phyloP scores from a whole-genome alignment of 2,329 filamentous ascomycete species.

The Penicillium crustosum region DNA sequence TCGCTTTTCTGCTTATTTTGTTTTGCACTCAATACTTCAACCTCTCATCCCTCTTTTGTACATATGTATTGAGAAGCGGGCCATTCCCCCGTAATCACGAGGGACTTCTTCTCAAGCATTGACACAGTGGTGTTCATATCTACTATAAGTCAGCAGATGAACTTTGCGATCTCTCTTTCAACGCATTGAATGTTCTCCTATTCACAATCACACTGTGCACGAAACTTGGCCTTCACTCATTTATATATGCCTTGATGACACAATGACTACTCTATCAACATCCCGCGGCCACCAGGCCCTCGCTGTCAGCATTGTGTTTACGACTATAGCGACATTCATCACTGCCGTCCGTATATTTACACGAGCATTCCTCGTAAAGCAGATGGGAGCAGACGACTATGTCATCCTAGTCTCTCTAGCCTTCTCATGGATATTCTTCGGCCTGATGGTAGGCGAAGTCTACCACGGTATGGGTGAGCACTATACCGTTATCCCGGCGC shows the following conservation, averaged over 20 bases:
- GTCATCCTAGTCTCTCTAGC: slow-evolving; percentile 36
- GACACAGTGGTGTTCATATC: background rate
- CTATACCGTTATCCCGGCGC: slow-evolving; percentile 19
- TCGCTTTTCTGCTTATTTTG: background rate
- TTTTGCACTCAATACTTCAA: background rate
- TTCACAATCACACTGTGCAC: background rate
- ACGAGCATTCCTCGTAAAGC: slow-evolving; percentile 33
- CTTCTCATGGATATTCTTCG: slow-evolving; percentile 35
- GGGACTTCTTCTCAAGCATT: background rate
- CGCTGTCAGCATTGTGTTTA: slow-evolving; percentile 32
- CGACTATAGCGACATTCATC: slow-evolving; percentile 33
- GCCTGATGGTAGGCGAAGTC: slow-evolving; percentile 31
- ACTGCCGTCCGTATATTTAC: slow-evolving; percentile 45
- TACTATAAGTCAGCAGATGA: background rate
- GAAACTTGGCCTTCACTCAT: background rate
- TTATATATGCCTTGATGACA: slow-evolving; percentile 12
- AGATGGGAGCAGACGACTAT: slow-evolving; percentile 40
- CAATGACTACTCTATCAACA: slow-evolving; percentile 29
- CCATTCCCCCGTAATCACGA: background rate
- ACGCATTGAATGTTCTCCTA: background rate
- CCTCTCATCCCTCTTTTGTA: background rate
- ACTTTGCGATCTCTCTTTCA: background rate
- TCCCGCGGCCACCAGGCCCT: slow-evolving; percentile 29
- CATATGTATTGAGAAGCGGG: slow-evolving; percentile 5
- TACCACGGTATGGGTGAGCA: slow-evolving; percentile 34